phyloP scores from a whole-genome alignment of 2,329 filamentous ascomycete genomes.

The Fusarium chuoi region DNA sequence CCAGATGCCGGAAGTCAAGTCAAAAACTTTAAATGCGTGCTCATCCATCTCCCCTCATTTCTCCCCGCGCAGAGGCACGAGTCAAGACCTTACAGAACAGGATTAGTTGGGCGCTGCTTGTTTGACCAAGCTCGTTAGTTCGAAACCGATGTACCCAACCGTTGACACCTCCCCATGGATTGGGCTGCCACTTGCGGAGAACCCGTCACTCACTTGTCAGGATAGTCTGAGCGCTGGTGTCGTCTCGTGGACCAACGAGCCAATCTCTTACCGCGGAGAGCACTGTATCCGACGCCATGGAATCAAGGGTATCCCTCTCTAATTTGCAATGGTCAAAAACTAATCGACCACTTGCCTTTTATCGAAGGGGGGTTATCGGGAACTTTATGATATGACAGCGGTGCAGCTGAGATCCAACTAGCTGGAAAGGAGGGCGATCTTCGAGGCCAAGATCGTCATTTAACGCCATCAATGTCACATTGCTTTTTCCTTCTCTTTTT shows the following conservation, averaged over 20 bases:
- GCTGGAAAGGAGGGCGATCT: constrained; percentile 5
- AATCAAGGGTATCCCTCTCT: not conserved
- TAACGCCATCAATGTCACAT: constrained; percentile 3
- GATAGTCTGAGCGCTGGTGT: not conserved
- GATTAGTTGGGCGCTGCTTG: not conserved
- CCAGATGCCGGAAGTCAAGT: not conserved
- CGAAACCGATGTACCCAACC: not conserved
- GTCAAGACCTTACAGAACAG: not conserved
- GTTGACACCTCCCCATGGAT: not conserved
- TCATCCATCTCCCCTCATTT: not conserved
- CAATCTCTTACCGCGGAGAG: not conserved
- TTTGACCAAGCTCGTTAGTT: constrained; percentile 2
- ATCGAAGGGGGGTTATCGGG: not conserved
- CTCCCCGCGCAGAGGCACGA: not conserved
- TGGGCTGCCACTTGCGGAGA: not conserved
- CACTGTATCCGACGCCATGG: not conserved
- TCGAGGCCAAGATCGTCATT: not conserved
- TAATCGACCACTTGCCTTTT: not conserved
- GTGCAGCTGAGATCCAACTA: not conserved
- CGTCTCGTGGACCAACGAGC: not conserved
- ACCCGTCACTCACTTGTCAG: not conserved
- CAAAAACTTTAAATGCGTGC: not conserved
- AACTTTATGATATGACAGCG: not conserved
- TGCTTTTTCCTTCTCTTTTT: constrained; percentile 1
- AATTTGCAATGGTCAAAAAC: not conserved